Evolutionary conservation across 495 filamentous ascomycete species (phyloP), one percentile per base, ranked within the genome.

Genomic region (Polyplosphaeria fusca): DNA sequence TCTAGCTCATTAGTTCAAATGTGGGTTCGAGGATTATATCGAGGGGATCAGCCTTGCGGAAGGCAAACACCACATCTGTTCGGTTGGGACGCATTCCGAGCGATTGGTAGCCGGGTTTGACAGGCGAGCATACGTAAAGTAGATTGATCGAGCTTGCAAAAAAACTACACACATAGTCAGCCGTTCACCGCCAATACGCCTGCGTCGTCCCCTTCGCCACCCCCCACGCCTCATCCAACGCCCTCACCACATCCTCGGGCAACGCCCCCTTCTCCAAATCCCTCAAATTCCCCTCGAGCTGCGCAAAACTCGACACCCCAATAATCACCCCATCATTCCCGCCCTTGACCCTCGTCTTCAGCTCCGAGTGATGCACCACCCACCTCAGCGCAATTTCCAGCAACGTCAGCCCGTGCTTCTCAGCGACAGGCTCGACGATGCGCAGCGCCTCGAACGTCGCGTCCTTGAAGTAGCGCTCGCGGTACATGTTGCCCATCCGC

Each of bases 261-360:
- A 96, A 71, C 11, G 91, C 91, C 0, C 89, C 89, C 73, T 94
- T 95, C 72, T 93, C 88, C 2, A 94, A 39, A 37, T 59, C 54
- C 28, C 12, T 44, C 49, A 62, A 23, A 44, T 66, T 61, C 13
- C 48, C 25, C 32, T 58, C 47, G 9, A 62, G 42, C 45, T 66
- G 63, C 18, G 5, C 14, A n/a, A 62, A 42, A 26, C 43, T 62
- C 5, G 44, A 50, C 13, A 62, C 58, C 0, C 63, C 63, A 51
- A 66, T 62, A 14, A 66, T 59, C 16, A 95, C 74, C 0, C 91
- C 91, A 67, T 95, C 91, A 53, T 84, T 66, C 0, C 63, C 58
- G 4, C 58, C 58, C 52, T 78, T 81, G 55, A 93, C 78, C 22
- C 52, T 5, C 24, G 57, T 61, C 43, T 86, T 88, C 45, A 96